Percentiles rank a stretch among this genome's conserved stretches.
These are phyloP conservation scores for Nosema granulosis DNA, from an alignment of 371 early-diverging fungal species.

Conservation along the genomic window DNA sequence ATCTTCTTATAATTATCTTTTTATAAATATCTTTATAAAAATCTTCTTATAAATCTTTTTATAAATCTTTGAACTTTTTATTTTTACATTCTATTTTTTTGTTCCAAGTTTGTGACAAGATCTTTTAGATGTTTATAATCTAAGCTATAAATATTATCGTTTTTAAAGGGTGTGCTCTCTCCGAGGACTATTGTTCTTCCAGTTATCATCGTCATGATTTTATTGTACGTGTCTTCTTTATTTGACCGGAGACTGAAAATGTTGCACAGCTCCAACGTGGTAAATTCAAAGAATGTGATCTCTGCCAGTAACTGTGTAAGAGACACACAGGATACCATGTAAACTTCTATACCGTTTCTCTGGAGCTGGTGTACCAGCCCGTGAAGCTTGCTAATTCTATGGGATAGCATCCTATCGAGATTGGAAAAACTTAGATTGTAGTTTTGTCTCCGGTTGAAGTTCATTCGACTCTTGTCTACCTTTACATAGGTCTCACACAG, in stretches of 20 bases:
- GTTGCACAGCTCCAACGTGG: not conserved
- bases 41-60: too few relatives aligned
- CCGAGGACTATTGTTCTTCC: conserved; percentile 26
- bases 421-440: not conserved
- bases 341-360: conserved; percentile 7
- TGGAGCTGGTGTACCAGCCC: conserved; percentile 24
- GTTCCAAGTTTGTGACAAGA: not conserved
- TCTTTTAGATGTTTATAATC: conserved; percentile 13
- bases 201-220: conserved; percentile 2
- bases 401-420: conserved; percentile 33
- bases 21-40: too few relatives aligned
- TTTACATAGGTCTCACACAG: not conserved
- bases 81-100: not conserved
- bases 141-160: not conserved
- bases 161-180: not conserved
- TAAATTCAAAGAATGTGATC: conserved; percentile 39
- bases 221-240: not conserved
- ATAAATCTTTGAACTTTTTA: too few relatives aligned
- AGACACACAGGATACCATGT: conserved; percentile 9
- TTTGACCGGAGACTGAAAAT: conserved; percentile 3
- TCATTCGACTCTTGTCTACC: not conserved
- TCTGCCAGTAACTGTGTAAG: conserved; percentile 30
- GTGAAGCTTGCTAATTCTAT: conserved; percentile 27
- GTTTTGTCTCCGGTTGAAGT: not conserved
- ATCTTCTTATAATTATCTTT: too few relatives aligned